A percentile compares a stretch with the other conserved stretches of the same genome.
These are phyloP conservation scores for Paramecium biaurelia DNA, from an alignment of 73 alveolate genomes.

Conservation along the genomic window DNA sequence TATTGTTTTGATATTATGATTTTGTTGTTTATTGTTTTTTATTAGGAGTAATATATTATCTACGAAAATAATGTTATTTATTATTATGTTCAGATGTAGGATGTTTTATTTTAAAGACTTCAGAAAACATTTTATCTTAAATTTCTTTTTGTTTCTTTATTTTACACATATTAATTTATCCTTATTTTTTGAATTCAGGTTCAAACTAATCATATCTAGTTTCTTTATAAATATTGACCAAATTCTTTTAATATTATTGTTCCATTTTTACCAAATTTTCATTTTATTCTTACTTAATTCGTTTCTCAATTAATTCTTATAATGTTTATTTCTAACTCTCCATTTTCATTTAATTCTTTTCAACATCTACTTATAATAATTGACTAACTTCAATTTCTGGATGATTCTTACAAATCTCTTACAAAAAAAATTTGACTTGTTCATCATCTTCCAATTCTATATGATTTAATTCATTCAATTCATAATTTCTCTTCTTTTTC, in stretches of 20 bases:
- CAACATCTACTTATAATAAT: background rate
- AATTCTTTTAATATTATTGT: background rate
- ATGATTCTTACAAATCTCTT: background rate
- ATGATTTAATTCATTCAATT: background rate
- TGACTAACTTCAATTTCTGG: background rate
- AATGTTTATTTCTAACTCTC: background rate
- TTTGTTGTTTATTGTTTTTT: background rate
- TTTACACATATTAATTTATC: constrained; percentile 2
- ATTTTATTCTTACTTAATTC: background rate
- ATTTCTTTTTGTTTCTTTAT: background rate
- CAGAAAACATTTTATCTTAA: background rate
- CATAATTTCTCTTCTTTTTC: background rate
- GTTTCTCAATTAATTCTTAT: background rate
- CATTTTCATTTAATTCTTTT: background rate
- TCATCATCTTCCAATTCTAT: background rate
- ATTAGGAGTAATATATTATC: background rate
- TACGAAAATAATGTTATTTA: background rate
- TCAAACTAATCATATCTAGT: constrained; percentile 5
- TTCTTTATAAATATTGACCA: background rate
- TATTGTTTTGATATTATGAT: background rate
- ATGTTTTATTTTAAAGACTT: background rate
- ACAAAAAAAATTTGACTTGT: background rate
- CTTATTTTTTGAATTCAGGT: background rate
- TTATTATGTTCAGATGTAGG: background rate
- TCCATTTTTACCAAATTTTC: background rate